Conservation (phyloP, 192 early-diverging fungal genomes). For the Podila clonocystis region DNA sequence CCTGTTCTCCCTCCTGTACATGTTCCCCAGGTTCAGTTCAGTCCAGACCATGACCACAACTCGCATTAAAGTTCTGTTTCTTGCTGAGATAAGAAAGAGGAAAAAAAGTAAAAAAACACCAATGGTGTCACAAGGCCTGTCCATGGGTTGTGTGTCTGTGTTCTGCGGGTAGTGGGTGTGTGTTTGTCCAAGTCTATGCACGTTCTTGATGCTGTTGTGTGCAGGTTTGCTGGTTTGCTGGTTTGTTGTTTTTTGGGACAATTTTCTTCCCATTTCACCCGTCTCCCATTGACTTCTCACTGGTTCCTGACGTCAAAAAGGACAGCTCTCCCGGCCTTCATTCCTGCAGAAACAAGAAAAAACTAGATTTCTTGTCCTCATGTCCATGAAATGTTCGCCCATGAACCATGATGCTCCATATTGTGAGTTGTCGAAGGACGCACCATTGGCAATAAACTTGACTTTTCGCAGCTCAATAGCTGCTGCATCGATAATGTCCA, state of each 20-base stretch:
- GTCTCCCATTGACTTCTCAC: neutral
- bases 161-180: neutral
- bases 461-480: slow-evolving; percentile 57
- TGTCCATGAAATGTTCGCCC: no score
- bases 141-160: neutral
- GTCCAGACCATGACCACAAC: no score
- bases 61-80: neutral
- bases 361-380: neutral
- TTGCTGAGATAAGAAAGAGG: neutral
- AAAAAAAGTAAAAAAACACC: neutral
- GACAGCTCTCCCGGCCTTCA: neutral
- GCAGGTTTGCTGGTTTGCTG: neutral
- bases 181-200: neutral
- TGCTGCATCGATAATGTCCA: slow-evolving; percentile 54
- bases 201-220: neutral
- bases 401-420: no score
- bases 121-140: slow-evolving; percentile 1
- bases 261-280: neutral
- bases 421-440: slow-evolving; percentile 13
- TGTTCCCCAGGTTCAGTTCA: no score
- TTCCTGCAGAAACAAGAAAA: slow-evolving; percentile 2
- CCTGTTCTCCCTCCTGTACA: no score
- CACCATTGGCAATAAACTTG: slow-evolving; percentile 69
- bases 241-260: neutral
- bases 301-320: neutral